Evolutionary conservation across 1,284 basidiomycete genomes (phyloP).

Genomic region (Afroboletus lepidellus): DNA sequence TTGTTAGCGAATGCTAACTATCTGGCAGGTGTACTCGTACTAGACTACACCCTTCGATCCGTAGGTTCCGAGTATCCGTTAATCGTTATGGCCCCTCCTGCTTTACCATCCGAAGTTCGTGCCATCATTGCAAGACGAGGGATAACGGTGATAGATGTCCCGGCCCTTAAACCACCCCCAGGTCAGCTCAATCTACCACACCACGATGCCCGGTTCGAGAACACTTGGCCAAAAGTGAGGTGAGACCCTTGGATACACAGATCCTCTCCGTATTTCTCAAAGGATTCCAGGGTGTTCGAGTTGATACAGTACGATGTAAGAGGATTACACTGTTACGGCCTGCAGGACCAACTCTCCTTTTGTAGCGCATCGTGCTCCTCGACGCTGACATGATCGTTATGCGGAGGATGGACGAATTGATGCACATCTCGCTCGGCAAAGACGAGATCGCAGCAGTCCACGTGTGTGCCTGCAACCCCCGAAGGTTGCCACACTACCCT

Average conservation of each 20-base stretch:
- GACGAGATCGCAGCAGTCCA: constrained; percentile 85
- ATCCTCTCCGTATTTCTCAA: constrained; percentile 2
- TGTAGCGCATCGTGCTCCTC: constrained; percentile 76
- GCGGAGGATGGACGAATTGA: constrained; percentile 90
- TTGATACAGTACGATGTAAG: constrained; percentile 73
- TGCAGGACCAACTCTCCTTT: background rate
- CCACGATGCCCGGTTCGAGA: constrained; percentile 69
- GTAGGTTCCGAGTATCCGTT: constrained; percentile 75
- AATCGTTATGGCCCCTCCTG: constrained; percentile 76
- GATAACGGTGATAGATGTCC: constrained; percentile 59
- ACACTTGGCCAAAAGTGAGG: constrained; percentile 92
- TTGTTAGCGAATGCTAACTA: constrained; percentile 68
- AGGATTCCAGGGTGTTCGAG: constrained; percentile 64
- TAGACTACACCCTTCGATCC: constrained; percentile 64
- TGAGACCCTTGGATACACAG: constrained; percentile 33
- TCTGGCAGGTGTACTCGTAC: constrained; percentile 72
- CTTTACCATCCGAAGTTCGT: constrained; percentile 54
- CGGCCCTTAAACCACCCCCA: constrained; percentile 55
- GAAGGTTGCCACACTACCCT: constrained; percentile 82
- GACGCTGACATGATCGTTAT: constrained; percentile 92
- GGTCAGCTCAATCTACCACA: constrained; percentile 48
- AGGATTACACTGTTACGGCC: background rate
- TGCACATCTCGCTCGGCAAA: constrained; percentile 63
- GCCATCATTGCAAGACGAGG: constrained; percentile 53
- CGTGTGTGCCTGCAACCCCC: constrained; percentile 93